Base-by-base conservation (phyloP, 192 early-diverging fungal genomes). In the Spizellomyces sp. region DNA sequence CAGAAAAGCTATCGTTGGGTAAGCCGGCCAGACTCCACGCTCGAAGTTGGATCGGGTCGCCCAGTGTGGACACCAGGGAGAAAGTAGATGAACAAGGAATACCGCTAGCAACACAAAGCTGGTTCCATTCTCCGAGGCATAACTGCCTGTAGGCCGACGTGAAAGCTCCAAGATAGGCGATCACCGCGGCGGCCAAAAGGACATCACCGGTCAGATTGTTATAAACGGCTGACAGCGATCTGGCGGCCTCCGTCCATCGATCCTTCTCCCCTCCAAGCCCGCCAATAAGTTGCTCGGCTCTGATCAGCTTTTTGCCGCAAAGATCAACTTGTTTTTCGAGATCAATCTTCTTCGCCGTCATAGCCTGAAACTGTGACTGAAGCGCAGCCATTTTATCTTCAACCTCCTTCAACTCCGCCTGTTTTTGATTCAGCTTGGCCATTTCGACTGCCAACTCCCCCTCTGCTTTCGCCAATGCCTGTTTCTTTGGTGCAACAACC, bases 121-220 rank as follows among this genome's bases (percentile, higher is more conserved):
- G 64, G 60, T 82, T 87, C 86, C 86, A 87, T 17, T 86, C 82
- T 15, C 10, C 58, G 9, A 82, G 52, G 44, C 77, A 76, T 22
- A 71, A 71, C 61, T 85, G 80, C 4, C 86, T 64, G 71, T 85
- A 88, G 1, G 82, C 66, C 6, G 77, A 81, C 0, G 86, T 88
- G 61, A 88, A 88, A 1, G 86, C 86, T 0, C 86, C 86, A 8
- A 88, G 70, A 66, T 88, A 88, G 8, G 86, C 83, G 66, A 88
- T 88, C 5, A 88, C 80, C 8, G 83, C 86, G 7, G 85, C 83
- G 5, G 86, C 58, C 6, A 88, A 66, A 44, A 88, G 75, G 4
- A 88, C 86, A 69, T 88, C 86, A 19, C 86, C 86, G 8, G 82
- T 88, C 22, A 88, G 66, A 57, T 80, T 82, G 58, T 73, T 80